phyloP scores from a whole-genome alignment of 768 basidiomycete genomes.

The Mycena maculata region DNA sequence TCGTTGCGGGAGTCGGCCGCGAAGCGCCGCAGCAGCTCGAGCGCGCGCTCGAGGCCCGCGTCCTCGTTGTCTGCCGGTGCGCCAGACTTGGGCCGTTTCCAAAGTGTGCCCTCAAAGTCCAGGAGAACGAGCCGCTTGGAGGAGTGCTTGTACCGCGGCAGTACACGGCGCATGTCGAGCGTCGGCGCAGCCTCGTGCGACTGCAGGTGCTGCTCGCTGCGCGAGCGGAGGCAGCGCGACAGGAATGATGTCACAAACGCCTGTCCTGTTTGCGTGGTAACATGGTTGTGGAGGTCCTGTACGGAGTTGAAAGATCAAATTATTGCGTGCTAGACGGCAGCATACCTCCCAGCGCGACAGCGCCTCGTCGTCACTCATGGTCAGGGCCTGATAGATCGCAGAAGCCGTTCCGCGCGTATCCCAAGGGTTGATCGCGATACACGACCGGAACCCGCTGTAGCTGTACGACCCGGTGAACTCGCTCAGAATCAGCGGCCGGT shows the following conservation, averaged over 20 bases:
- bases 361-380: slow-evolving; percentile 82
- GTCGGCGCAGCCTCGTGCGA: slow-evolving; percentile 49
- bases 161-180: slow-evolving; percentile 58
- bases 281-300: slow-evolving; percentile 84
- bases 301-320: neutral
- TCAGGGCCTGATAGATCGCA: slow-evolving; percentile 82
- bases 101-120: slow-evolving; percentile 86
- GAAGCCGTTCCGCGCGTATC: slow-evolving; percentile 85
- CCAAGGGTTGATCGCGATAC: slow-evolving; percentile 90
- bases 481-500: slow-evolving; percentile 80
- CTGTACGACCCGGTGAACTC: slow-evolving; percentile 92
- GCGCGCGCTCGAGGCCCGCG: slow-evolving; percentile 47
- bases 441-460: slow-evolving; percentile 88
- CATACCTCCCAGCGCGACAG: slow-evolving; percentile 77
- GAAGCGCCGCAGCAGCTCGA: slow-evolving; percentile 67
- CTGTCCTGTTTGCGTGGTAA: slow-evolving; percentile 88
- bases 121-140: slow-evolving; percentile 73
- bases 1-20: slow-evolving; percentile 75
- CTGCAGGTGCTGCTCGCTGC: slow-evolving; percentile 67
- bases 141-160: slow-evolving; percentile 76
- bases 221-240: slow-evolving; percentile 76
- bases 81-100: slow-evolving; percentile 68
- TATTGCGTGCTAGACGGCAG: no score
- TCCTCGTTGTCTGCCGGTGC: slow-evolving; percentile 48
- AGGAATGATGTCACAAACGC: slow-evolving; percentile 85